Conservation (phyloP, 1,284 basidiomycete genomes). For the Ustilago loliicola region DNA sequence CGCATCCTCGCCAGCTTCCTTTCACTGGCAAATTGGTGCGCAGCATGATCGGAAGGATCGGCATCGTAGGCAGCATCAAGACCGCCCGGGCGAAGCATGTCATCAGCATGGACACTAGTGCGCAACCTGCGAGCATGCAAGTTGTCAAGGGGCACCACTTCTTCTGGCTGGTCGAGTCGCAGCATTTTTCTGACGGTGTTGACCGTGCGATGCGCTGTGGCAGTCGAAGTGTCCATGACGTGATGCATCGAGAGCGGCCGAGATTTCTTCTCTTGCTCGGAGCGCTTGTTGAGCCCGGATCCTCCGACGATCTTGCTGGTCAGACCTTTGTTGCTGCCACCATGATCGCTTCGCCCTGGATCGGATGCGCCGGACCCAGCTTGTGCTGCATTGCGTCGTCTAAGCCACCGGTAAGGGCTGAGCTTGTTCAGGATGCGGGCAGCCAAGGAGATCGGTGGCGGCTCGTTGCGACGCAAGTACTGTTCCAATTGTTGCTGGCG, state of each 20-base stretch:
- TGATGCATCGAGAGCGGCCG: slow-evolving; percentile 40
- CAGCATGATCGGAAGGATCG: slow-evolving; percentile 61
- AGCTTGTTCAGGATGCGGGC: slow-evolving; percentile 75
- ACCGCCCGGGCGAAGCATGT: slow-evolving; percentile 30
- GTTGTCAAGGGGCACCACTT: slow-evolving; percentile 77
- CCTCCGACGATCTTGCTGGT: slow-evolving; percentile 56
- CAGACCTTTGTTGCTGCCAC: slow-evolving; percentile 9
- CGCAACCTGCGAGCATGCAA: slow-evolving; percentile 56
- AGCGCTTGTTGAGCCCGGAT: slow-evolving; percentile 14
- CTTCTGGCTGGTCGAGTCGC: slow-evolving; percentile 74
- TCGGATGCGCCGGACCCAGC: slow-evolving; percentile 27
- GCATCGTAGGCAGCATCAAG: slow-evolving; percentile 32
- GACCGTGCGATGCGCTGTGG: slow-evolving; percentile 44
- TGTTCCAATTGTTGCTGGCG: slow-evolving; percentile 82
- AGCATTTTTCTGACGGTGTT: slow-evolving; percentile 55
- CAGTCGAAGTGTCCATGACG: slow-evolving; percentile 32
- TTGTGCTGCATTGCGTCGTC: slow-evolving; percentile 73
- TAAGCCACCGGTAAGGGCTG: slow-evolving; percentile 90
- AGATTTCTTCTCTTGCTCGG: slow-evolving; percentile 33
- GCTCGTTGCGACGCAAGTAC: slow-evolving; percentile 73
- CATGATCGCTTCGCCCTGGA: slow-evolving; percentile 25
- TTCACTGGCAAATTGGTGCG: slow-evolving; percentile 75
- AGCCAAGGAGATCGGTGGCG: slow-evolving; percentile 58
- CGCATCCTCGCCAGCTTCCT: slow-evolving; percentile 75
- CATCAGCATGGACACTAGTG: slow-evolving; percentile 55